Evolutionary conservation across 495 filamentous ascomycete species (phyloP), one percentile per base, ranked within the genome.

Genomic region (Penicillium odoratum): DNA sequence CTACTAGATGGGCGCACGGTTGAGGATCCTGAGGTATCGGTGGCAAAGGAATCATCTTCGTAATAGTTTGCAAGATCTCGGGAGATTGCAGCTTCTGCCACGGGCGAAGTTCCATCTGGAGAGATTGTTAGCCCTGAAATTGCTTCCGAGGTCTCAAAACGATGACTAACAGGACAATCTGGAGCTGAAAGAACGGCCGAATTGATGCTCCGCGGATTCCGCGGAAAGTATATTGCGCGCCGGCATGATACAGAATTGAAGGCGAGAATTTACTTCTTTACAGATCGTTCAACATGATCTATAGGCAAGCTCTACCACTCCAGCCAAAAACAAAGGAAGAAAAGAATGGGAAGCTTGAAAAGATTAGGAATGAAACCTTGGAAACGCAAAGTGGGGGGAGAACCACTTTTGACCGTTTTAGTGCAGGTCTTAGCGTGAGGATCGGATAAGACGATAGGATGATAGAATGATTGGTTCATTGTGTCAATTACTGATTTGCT

Each of bases 51-150:
- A 16, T 79, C 80, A 46, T 83, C 83, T 18, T 85, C 77, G 48
- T 66, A 71, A 69, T 75, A 69, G 62, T 84, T 83, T 9, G 83
- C 83, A 3, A 92, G 63, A 67, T 94, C 90, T 28, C 83, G 81
- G 1, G 87, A 87, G 67, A 93, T 82, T 21, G 86, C 81, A 30
- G 84, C 80, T 55, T 87, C 82, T 1, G 88, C 89, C 43, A 90
- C 76, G 10, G 87, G 85, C 7, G 86, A 86, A 43, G 21, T 21
- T 21, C 21, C 21, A 21, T 21, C 21, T 21, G 21, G 21, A 21
- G 21, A 21, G 21, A 21, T 2, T 21, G 21, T 21, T 21, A 21
- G 21, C 21, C 21, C 21, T 21, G 21, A 21, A 21, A 21, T 21
- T 21, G 21, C 21, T 21, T 21, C 21, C 21, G 21, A 21, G 21